Conservation (phyloP, 2,329 filamentous ascomycete species). For the Hypoxylon rubiginosum region DNA sequence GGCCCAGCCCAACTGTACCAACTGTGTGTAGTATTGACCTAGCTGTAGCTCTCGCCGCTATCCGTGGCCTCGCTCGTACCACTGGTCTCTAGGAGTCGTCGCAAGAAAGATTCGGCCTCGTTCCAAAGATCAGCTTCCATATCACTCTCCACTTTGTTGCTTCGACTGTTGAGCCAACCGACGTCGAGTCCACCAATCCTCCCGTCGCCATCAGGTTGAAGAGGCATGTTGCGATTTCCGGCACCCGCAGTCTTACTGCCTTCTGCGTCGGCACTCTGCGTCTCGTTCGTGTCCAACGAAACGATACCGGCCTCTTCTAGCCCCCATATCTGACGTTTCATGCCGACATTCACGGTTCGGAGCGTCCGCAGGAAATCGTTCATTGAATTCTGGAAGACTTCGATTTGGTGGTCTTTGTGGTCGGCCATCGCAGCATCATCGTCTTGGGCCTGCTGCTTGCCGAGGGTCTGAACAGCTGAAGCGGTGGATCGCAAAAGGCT, state of each 20-base stretch:
- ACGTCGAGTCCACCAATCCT: slow-evolving; percentile 78
- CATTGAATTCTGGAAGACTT: slow-evolving; percentile 70
- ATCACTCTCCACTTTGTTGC: slow-evolving; percentile 82
- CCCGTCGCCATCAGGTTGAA: slow-evolving; percentile 68
- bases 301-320: slow-evolving; percentile 87
- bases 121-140: slow-evolving; percentile 87
- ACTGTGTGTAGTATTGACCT: too few species aligned
- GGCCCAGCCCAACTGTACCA: too few species aligned
- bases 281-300: slow-evolving; percentile 56
- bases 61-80: slow-evolving; percentile 9
- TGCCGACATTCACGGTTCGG: slow-evolving; percentile 78
- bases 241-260: slow-evolving; percentile 44
- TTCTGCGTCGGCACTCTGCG: slow-evolving; percentile 40
- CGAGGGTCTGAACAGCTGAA: slow-evolving; percentile 73
- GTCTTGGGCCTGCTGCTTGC: slow-evolving; percentile 58
- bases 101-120: slow-evolving; percentile 45
- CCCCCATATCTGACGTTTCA: slow-evolving; percentile 82
- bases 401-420: slow-evolving; percentile 63
- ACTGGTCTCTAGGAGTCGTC: slow-evolving; percentile 30
- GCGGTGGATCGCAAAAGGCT: slow-evolving; percentile 70
- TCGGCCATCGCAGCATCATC: slow-evolving; percentile 53
- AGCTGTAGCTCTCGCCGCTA: background rate
- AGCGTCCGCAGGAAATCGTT: slow-evolving; percentile 79
- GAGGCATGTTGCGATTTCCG: slow-evolving; percentile 52
- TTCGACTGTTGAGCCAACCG: slow-evolving; percentile 89